These are phyloP conservation scores for Colletotrichum agaves DNA, from an alignment of 2,329 filamentous ascomycete species.

Conservation along the genomic window DNA sequence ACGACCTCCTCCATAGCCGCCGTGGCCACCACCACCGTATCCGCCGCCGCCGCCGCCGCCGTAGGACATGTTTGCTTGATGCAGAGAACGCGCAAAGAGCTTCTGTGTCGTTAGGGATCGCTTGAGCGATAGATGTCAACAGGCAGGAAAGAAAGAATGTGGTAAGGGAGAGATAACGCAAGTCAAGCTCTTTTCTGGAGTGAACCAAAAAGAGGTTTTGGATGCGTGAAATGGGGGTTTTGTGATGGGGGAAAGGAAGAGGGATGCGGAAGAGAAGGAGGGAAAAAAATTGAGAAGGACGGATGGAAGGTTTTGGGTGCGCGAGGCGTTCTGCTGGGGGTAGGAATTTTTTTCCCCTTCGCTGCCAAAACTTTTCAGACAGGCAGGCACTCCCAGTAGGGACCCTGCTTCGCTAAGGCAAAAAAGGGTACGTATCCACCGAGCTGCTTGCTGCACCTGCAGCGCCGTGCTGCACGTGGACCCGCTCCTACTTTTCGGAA, in stretches of 20 bases:
- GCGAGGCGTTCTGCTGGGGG: slow-evolving; percentile 25
- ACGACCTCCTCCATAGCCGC: slow-evolving; percentile 43
- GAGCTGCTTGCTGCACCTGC: background rate
- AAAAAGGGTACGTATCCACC: slow-evolving; percentile 31
- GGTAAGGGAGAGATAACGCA: slow-evolving; percentile 15
- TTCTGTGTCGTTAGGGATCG: slow-evolving; percentile 8
- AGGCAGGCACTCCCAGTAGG: slow-evolving; percentile 24
- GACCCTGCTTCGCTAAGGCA: slow-evolving; percentile 34
- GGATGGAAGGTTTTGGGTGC: slow-evolving; percentile 30
- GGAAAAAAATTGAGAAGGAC: slow-evolving; percentile 22
- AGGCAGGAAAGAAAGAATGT: slow-evolving; percentile 23
- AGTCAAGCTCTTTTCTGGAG: slow-evolving; percentile 20
- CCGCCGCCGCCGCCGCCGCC: slow-evolving; percentile 54
- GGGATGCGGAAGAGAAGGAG: slow-evolving; percentile 29
- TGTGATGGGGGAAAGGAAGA: slow-evolving; percentile 31
- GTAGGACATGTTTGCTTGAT: slow-evolving; percentile 56
- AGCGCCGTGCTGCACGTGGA: slow-evolving; percentile 2
- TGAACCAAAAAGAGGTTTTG: slow-evolving; percentile 31
- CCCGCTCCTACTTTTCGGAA: slow-evolving; percentile 12
- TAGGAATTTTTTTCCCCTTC: slow-evolving; percentile 35
- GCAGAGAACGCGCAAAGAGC: slow-evolving; percentile 12
- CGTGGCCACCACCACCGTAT: slow-evolving; percentile 44
- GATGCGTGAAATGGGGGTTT: slow-evolving; percentile 30
- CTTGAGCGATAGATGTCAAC: slow-evolving; percentile 32
- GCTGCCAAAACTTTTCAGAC: slow-evolving; percentile 34